A percentile compares a stretch with the other conserved stretches of the same genome.
These are phyloP conservation scores for Corchorus capsularis DNA, from an alignment of 345 rosid genomes.

Conservation along the genomic window DNA sequence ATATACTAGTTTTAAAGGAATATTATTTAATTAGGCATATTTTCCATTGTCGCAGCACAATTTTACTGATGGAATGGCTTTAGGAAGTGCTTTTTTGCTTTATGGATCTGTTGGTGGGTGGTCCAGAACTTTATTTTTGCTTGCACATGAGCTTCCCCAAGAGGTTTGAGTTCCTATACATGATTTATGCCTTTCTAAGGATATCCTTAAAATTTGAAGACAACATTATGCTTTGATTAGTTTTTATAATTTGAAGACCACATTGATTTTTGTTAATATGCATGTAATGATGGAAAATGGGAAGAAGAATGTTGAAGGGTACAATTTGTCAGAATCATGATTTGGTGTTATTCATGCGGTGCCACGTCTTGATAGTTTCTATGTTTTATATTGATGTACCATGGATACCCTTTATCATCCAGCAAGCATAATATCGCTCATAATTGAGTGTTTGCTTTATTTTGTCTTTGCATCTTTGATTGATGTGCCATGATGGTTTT, in stretches of 20 bases:
- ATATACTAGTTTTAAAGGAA: constrained; percentile 4
- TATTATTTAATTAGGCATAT: constrained; percentile 9
- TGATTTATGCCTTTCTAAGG: not conserved
- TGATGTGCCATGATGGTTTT: constrained; percentile 1
- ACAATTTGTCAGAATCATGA: not conserved
- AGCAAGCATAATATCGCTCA: not conserved
- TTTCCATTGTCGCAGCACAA: constrained; percentile 70
- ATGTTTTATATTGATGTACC: not conserved
- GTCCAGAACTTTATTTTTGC: constrained; percentile 98
- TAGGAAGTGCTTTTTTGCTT: constrained; percentile 96
- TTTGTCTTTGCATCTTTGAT: not conserved
- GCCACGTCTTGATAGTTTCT: not conserved
- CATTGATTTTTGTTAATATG: not conserved
- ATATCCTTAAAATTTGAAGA: constrained; percentile 4
- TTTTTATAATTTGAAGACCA: not conserved
- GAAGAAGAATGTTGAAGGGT: not conserved
- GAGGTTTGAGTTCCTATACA: constrained; percentile 57
- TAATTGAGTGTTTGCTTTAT: constrained; percentile 3
- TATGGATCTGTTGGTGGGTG: constrained; percentile 99
- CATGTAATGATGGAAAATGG: not conserved
- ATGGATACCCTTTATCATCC: not conserved
- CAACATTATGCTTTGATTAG: not conserved
- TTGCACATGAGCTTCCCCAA: constrained; percentile 98
- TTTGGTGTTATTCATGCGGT: not conserved
- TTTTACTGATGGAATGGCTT: constrained; percentile 96